These are phyloP conservation scores for Phytophthora podocarpi DNA, from an alignment of 352 stramenopile species.

Conservation along the genomic window DNA sequence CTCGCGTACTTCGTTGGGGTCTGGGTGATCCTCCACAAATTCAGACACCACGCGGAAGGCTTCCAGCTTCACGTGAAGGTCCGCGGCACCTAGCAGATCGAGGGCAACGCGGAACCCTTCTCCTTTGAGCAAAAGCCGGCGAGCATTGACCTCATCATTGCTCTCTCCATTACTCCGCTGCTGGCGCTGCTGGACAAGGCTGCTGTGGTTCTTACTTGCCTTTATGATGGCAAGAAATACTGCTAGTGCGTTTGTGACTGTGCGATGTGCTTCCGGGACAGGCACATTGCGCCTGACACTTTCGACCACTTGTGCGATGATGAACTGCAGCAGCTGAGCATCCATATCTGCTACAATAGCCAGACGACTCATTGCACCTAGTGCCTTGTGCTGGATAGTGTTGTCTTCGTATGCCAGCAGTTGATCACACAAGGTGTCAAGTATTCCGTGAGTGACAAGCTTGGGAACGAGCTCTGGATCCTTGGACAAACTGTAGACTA, in stretches of 20 bases:
- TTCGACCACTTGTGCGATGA: slow-evolving; percentile 36
- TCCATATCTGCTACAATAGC: slow-evolving; percentile 22
- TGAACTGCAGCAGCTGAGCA: slow-evolving; percentile 1
- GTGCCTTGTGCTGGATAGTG: slow-evolving; percentile 48
- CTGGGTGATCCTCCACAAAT: slow-evolving; percentile 53
- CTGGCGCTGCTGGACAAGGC: slow-evolving; percentile 27
- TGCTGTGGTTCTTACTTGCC: slow-evolving; percentile 24
- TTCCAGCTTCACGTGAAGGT: slow-evolving; percentile 51
- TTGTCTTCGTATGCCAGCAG: slow-evolving; percentile 41
- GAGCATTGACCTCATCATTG: slow-evolving; percentile 11
- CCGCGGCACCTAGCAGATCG: slow-evolving; percentile 44
- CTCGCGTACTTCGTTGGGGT: slow-evolving; percentile 29
- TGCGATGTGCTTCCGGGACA: slow-evolving; percentile 36
- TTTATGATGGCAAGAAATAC: slow-evolving; percentile 57
- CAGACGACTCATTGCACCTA: slow-evolving; percentile 47
- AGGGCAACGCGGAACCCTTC: slow-evolving; percentile 48
- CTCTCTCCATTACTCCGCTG: background rate
- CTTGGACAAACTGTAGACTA: slow-evolving; percentile 65
- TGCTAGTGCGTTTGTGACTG: slow-evolving; percentile 45
- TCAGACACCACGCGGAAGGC: slow-evolving; percentile 46
- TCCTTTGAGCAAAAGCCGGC: slow-evolving; percentile 39
- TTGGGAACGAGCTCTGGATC: slow-evolving; percentile 71
- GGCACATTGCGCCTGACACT: slow-evolving; percentile 44
- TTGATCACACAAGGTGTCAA: slow-evolving; percentile 50
- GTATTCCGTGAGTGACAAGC: slow-evolving; percentile 51